A percentile compares a stretch with the other conserved stretches of the same genome.
These are phyloP conservation scores for Lonicera japonica DNA, from an alignment of 129 eudicot species.

Conservation along the genomic window DNA sequence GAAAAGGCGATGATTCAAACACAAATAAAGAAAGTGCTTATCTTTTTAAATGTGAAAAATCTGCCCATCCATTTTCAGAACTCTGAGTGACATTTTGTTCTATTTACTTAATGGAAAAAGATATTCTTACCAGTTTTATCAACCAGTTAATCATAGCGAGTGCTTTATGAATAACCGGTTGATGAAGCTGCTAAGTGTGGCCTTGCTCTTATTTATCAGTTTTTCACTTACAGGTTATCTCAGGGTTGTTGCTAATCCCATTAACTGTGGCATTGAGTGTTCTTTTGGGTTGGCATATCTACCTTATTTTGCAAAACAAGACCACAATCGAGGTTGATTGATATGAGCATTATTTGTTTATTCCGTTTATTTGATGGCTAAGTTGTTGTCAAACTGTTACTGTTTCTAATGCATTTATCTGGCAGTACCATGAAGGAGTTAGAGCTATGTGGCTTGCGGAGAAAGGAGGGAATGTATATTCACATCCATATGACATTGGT, in stretches of 20 bases:
- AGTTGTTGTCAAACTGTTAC: neutral
- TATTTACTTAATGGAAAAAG: too few relatives aligned
- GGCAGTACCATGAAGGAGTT: slow-evolving; percentile 88
- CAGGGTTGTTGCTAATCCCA: slow-evolving; percentile 57
- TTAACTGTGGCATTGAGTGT: slow-evolving; percentile 50
- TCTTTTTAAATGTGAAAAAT: too few relatives aligned
- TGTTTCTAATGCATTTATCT: slow-evolving; percentile 5
- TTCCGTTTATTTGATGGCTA: neutral
- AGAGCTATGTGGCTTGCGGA: slow-evolving; percentile 96
- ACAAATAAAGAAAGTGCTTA: too few relatives aligned
- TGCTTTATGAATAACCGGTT: too few relatives aligned
- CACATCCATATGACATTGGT: slow-evolving; percentile 88
- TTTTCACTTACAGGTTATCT: slow-evolving; percentile 48
- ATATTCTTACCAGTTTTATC: too few relatives aligned
- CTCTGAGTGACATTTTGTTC: too few relatives aligned
- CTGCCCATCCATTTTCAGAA: too few relatives aligned
- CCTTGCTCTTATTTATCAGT: neutral
- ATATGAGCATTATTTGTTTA: neutral
- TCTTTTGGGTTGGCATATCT: slow-evolving; percentile 75
- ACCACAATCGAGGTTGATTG: slow-evolving; percentile 80
- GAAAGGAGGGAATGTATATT: slow-evolving; percentile 76
- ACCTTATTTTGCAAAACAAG: slow-evolving; percentile 69
- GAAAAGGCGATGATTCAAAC: too few relatives aligned
- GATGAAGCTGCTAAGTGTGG: too few relatives aligned
- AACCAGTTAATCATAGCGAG: too few relatives aligned